Percentiles rank a stretch among this genome's conserved stretches.
These are phyloP conservation scores for Abrus pulchellus DNA, from an alignment of 306 rosid genomes.

Conservation along the genomic window DNA sequence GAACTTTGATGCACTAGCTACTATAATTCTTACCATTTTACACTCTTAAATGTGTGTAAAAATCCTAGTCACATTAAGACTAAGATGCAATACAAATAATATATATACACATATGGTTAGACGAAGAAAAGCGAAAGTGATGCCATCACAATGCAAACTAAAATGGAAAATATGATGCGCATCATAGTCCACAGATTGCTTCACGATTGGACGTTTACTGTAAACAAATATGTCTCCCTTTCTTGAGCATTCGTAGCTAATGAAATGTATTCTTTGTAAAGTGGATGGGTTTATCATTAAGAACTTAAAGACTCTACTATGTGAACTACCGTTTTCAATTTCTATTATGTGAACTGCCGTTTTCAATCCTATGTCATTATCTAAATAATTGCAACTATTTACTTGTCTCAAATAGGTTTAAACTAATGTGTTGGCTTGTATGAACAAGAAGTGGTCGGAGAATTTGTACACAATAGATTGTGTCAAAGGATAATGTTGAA, in stretches of 20 bases:
- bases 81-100: constrained; percentile 1
- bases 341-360: background rate
- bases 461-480: background rate
- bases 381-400: background rate
- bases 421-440: background rate
- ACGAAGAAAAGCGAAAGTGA: background rate
- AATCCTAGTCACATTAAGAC: background rate
- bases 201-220: background rate
- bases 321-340: background rate
- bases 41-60: constrained; percentile 3
- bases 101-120: background rate
- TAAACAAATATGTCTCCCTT: constrained; percentile 7
- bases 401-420: background rate
- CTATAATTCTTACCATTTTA: background rate
- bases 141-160: background rate
- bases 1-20: constrained; percentile 51
- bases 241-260: background rate
- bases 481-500: background rate
- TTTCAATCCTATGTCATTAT: background rate
- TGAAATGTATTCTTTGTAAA: background rate
- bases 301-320: background rate
- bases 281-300: background rate
- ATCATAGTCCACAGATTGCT: background rate
- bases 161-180: constrained; percentile 1
- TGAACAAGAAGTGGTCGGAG: background rate